Percentiles rank a stretch among this genome's conserved stretches.
Evolutionary conservation across 768 basidiomycete species (phyloP).

Genomic region (Leccinum disarticulatum): DNA sequence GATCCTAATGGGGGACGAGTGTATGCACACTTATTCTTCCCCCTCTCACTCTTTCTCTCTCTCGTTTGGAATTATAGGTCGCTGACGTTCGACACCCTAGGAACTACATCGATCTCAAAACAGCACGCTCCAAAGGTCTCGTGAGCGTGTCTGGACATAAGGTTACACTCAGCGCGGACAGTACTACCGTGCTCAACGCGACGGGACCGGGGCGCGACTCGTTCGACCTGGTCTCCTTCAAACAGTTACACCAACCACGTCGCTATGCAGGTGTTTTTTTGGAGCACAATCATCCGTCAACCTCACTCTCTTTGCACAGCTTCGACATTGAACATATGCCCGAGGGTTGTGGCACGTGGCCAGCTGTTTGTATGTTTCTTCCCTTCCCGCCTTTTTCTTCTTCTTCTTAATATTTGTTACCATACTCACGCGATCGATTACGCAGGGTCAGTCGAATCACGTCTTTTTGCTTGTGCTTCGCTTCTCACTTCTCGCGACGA

Average conservation of each 20-base stretch:
- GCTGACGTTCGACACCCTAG: constrained; percentile 14
- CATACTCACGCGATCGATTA: neutral
- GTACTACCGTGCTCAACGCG: constrained; percentile 30
- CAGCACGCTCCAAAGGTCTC: constrained; percentile 56
- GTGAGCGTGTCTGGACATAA: constrained; percentile 51
- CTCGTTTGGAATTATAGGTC: neutral
- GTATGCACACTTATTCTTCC: constrained; percentile 10
- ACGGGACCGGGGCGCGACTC: constrained; percentile 38
- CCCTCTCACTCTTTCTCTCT: neutral
- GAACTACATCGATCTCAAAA: constrained; percentile 45
- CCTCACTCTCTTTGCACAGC: constrained; percentile 10
- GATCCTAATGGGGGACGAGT: constrained; percentile 34
- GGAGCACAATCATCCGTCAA: neutral
- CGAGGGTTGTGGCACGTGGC: constrained; percentile 41
- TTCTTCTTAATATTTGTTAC: too few relatives aligned
- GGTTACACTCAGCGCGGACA: constrained; percentile 36
- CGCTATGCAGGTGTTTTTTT: constrained; percentile 19
- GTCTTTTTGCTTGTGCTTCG: neutral
- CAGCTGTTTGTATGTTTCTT: constrained; percentile 32
- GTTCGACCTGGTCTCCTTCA: constrained; percentile 34
- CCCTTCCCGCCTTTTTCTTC: neutral
- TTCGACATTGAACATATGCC: constrained; percentile 42
- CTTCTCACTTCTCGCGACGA: constrained; percentile 1
- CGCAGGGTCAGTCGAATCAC: constrained; percentile 18
- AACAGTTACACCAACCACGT: constrained; percentile 36